Evolutionary conservation across 2,329 filamentous ascomycete species (phyloP).

Genomic region (Xylogone sp.): DNA sequence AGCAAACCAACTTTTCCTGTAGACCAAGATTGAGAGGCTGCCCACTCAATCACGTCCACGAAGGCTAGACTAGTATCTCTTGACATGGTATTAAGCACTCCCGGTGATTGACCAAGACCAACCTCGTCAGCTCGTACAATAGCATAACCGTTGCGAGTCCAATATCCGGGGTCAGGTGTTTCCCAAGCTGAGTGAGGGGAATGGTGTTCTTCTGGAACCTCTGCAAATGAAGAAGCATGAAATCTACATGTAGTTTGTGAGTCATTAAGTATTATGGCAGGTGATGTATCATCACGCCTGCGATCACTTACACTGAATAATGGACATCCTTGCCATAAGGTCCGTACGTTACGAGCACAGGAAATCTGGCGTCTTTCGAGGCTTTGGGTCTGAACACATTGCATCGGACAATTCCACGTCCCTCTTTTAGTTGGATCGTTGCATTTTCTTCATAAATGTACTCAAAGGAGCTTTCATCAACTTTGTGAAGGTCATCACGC

Average conservation of each 20-base stretch:
- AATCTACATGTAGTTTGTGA: constrained; percentile 30
- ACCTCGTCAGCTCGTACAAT: constrained; percentile 41
- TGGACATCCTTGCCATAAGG: constrained; percentile 69
- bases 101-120: constrained; percentile 44
- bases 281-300: constrained; percentile 31
- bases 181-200: constrained; percentile 35
- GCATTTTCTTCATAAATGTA: constrained; percentile 42
- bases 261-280: neutral
- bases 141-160: constrained; percentile 34
- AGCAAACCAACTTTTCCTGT: constrained; percentile 43
- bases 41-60: constrained; percentile 45
- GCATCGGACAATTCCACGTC: constrained; percentile 37
- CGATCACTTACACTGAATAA: constrained; percentile 42
- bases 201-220: constrained; percentile 33
- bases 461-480: neutral
- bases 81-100: constrained; percentile 47
- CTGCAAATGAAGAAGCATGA: constrained; percentile 41
- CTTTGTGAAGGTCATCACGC: constrained; percentile 2
- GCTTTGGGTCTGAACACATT: constrained; percentile 26
- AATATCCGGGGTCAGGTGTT: constrained; percentile 34
- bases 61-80: constrained; percentile 43
- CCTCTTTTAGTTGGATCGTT: constrained; percentile 35
- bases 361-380: constrained; percentile 20
- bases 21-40: constrained; percentile 42
- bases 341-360: constrained; percentile 65